phyloP scores from a whole-genome alignment of 23 red algal species.

The Gracilariopsis chorda region DNA sequence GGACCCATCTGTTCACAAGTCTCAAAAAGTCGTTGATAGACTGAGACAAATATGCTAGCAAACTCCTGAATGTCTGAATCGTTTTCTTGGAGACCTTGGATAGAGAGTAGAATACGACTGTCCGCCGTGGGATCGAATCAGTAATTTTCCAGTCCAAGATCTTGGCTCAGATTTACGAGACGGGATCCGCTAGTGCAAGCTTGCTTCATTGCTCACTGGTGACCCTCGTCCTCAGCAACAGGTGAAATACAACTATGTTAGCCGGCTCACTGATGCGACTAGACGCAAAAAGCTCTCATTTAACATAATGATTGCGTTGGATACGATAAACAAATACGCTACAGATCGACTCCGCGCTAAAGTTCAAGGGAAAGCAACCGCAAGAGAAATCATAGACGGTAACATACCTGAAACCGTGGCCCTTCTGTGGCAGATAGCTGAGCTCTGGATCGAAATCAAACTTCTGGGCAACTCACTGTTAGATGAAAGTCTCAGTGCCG shows the following conservation, averaged over 20 bases:
- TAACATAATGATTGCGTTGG: constrained; percentile 29
- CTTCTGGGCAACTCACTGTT: background rate
- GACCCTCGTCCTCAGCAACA: background rate
- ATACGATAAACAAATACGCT: constrained; percentile 7
- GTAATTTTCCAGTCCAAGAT: background rate
- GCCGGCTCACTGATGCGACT: background rate
- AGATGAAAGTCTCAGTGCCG: background rate
- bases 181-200: constrained; percentile 24
- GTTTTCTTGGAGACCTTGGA: background rate
- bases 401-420: constrained; percentile 19
- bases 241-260: background rate
- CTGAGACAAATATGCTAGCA: background rate
- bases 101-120: constrained; percentile 14
- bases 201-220: constrained; percentile 3
- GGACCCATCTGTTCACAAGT: background rate
- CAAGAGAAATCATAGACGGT: background rate
- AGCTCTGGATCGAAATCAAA: constrained; percentile 16
- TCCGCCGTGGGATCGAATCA: background rate
- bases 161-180: constrained; percentile 32
- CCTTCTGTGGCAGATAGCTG: constrained; percentile 20
- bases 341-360: background rate
- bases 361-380: background rate
- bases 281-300: background rate
- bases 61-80: background rate
- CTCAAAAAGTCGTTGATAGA: constrained; percentile 11